phyloP scores from a whole-genome alignment of 2,329 filamentous ascomycete species.

The Ophiosphaerella narmari region DNA sequence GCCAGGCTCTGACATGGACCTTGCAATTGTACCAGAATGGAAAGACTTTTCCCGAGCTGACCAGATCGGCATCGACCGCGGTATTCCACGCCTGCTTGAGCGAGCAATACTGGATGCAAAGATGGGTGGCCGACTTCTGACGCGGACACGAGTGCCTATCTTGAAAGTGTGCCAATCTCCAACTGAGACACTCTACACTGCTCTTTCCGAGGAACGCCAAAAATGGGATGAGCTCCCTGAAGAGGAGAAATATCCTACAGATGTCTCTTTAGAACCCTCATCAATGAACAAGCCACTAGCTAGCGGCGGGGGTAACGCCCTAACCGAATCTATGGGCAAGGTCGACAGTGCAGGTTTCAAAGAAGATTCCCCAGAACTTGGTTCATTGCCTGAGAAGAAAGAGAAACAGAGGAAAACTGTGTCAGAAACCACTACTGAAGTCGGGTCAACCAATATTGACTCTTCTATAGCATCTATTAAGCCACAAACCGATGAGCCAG shows the following conservation, averaged over 20 bases:
- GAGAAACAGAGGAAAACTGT: not conserved
- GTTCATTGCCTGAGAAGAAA: slow-evolving; percentile 3
- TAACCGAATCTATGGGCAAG: slow-evolving; percentile 1
- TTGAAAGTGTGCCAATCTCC: slow-evolving; percentile 83
- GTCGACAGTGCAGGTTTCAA: slow-evolving; percentile 5
- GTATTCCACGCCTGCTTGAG: slow-evolving; percentile 75
- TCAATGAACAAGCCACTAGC: slow-evolving; percentile 9
- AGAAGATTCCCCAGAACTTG: slow-evolving; percentile 9
- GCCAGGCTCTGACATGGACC: slow-evolving; percentile 87
- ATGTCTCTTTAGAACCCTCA: slow-evolving; percentile 17
- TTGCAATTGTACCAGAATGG: slow-evolving; percentile 72
- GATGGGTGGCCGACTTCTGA: slow-evolving; percentile 76
- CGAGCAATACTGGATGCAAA: slow-evolving; percentile 73
- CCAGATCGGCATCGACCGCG: slow-evolving; percentile 53
- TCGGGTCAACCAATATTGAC: slow-evolving; percentile 3
- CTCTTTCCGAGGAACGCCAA: slow-evolving; percentile 66
- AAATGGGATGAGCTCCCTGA: slow-evolving; percentile 70
- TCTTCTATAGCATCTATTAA: slow-evolving; percentile 21
- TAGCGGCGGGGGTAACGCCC: slow-evolving; percentile 10
- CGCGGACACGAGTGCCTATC: slow-evolving; percentile 80
- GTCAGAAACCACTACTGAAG: not conserved
- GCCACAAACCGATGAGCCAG: not conserved
- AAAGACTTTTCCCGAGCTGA: slow-evolving; percentile 22
- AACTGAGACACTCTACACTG: slow-evolving; percentile 61
- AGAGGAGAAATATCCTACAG: slow-evolving; percentile 49